Percentiles rank a stretch among this genome's conserved stretches.
Conservation (phyloP, 2,329 filamentous ascomycete genomes). For the Hymenoscyphus salicellus region DNA sequence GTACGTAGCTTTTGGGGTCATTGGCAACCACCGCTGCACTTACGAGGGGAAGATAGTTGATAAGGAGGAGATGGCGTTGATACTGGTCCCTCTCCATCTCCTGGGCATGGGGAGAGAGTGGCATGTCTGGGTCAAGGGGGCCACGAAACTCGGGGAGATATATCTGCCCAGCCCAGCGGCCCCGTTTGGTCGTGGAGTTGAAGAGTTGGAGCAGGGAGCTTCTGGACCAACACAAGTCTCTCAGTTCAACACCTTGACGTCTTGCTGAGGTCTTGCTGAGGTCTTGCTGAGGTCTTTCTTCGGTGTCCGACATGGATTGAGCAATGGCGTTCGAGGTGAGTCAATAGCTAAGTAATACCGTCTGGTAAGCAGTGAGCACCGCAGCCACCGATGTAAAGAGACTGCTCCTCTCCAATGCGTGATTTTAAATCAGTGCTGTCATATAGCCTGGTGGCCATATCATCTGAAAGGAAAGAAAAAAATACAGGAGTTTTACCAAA, state of each 20-base stretch:
- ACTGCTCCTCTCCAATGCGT: neutral
- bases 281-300: neutral
- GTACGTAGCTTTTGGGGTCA: neutral
- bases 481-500: too few relatives aligned
- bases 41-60: too few relatives aligned
- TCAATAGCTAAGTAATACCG: neutral
- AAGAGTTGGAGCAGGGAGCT: too few relatives aligned
- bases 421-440: neutral
- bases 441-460: neutral
- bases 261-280: neutral
- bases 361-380: neutral
- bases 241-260: neutral
- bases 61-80: neutral
- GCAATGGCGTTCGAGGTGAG: neutral
- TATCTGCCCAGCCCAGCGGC: too few relatives aligned
- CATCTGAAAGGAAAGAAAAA: neutral
- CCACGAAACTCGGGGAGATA: too few relatives aligned
- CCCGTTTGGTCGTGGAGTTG: too few relatives aligned
- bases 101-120: too few relatives aligned
- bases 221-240: too few relatives aligned
- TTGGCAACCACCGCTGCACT: neutral
- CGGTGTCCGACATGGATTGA: neutral
- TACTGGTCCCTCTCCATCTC: neutral
- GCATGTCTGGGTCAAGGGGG: too few relatives aligned
- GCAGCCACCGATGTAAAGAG: neutral